Evolutionary conservation across 805 yeast genomes (phyloP).

Genomic region (Tetrapisispora arboricola): DNA sequence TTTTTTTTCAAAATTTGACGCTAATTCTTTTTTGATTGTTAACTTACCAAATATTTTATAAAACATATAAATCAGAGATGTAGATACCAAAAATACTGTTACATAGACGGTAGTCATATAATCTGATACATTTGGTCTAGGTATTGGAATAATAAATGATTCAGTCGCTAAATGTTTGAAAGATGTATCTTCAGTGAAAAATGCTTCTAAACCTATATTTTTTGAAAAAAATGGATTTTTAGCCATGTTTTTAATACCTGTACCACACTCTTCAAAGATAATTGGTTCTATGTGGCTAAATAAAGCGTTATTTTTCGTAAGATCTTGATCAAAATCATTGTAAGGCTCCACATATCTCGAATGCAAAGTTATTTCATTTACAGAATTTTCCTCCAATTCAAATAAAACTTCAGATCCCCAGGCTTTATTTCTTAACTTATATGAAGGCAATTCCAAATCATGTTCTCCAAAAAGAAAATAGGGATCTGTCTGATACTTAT

Average conservation of each 20-base stretch:
- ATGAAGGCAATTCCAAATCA: slow-evolving; percentile 49
- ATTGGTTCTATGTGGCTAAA: slow-evolving; percentile 27
- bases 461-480: slow-evolving; percentile 41
- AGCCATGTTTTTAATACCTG: slow-evolving; percentile 16
- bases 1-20: not conserved
- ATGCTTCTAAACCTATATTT: slow-evolving; percentile 35
- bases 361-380: slow-evolving; percentile 36
- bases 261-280: slow-evolving; percentile 43
- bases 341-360: slow-evolving; percentile 41
- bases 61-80: slow-evolving; percentile 29
- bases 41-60: slow-evolving; percentile 9
- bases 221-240: slow-evolving; percentile 33
- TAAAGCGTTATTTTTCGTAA: slow-evolving; percentile 6
- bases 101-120: slow-evolving; percentile 26
- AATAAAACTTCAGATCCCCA: slow-evolving; percentile 42
- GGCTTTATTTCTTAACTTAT: slow-evolving; percentile 23
- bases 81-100: slow-evolving; percentile 30
- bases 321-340: slow-evolving; percentile 1
- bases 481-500: slow-evolving; percentile 42
- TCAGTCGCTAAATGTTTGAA: slow-evolving; percentile 30
- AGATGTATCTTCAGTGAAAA: slow-evolving; percentile 37
- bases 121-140: slow-evolving; percentile 31
- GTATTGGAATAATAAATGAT: slow-evolving; percentile 29
- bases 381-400: slow-evolving; percentile 19
- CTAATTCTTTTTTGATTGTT: not conserved